Evolutionary conservation across 257 asterid species (phyloP).

Genomic region (Solanum stenotomum): DNA sequence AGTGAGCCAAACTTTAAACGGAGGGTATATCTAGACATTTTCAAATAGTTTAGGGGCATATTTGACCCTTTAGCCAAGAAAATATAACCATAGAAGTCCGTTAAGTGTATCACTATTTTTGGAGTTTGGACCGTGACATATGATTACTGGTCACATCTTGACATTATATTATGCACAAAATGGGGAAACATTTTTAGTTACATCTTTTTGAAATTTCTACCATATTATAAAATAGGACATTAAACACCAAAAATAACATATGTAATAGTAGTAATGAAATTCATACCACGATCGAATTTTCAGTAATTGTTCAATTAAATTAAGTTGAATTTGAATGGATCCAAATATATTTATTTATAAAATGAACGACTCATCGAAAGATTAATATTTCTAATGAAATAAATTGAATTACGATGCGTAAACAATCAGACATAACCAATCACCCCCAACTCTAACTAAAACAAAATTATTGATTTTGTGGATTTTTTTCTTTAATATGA

Average conservation of each 20-base stretch:
- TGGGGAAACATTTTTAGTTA: neutral
- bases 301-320: neutral
- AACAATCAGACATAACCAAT: no score
- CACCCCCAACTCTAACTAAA: no score
- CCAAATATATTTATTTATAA: no score
- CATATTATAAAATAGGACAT: neutral
- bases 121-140: neutral
- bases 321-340: neutral
- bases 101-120: neutral
- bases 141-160: neutral
- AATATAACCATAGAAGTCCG: neutral
- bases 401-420: no score
- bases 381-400: no score
- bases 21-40: no score
- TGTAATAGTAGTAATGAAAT: neutral
- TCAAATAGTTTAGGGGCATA: no score
- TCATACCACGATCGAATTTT: neutral
- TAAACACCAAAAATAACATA: neutral
- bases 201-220: neutral
- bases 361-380: no score
- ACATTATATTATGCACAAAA: neutral
- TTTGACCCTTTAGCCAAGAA: no score
- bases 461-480: no score
- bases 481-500: no score
- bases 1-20: no score